Conservation (phyloP, 768 basidiomycete genomes). For the Auricularia sp. region DNA sequence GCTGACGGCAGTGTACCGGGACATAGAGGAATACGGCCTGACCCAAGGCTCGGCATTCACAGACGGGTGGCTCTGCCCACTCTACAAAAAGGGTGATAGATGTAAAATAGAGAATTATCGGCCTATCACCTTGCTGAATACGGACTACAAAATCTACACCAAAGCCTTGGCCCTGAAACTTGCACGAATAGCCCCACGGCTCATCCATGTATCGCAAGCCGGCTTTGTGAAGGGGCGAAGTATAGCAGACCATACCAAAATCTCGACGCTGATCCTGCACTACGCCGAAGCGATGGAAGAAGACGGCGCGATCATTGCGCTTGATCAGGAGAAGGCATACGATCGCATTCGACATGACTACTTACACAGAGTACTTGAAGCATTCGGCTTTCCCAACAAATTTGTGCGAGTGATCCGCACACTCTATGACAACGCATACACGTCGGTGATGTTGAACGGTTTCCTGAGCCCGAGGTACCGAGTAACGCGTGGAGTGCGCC, state of each 20-base stretch:
- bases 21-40: neutral
- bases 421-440: conserved; percentile 12
- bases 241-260: conserved; percentile 12
- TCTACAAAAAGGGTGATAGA: conserved; percentile 14
- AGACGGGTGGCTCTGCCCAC: conserved; percentile 11
- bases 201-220: conserved; percentile 13
- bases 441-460: conserved; percentile 12
- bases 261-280: conserved; percentile 7
- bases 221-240: conserved; percentile 13
- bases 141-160: conserved; percentile 17
- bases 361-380: conserved; percentile 9
- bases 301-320: conserved; percentile 11
- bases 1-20: neutral
- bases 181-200: neutral
- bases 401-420: conserved; percentile 15
- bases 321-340: conserved; percentile 16
- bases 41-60: conserved; percentile 13
- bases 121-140: conserved; percentile 15
- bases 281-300: conserved; percentile 9
- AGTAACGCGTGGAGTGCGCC: conserved; percentile 14
- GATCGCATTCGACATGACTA: conserved; percentile 14
- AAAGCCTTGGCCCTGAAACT: conserved; percentile 9
- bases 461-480: neutral
- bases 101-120: conserved; percentile 12
- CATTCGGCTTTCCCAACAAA: conserved; percentile 6